Percentiles rank a stretch among this genome's conserved stretches.
phyloP scores from a whole-genome alignment of 1,284 basidiomycete species.

The Exobasidium rhododendri region DNA sequence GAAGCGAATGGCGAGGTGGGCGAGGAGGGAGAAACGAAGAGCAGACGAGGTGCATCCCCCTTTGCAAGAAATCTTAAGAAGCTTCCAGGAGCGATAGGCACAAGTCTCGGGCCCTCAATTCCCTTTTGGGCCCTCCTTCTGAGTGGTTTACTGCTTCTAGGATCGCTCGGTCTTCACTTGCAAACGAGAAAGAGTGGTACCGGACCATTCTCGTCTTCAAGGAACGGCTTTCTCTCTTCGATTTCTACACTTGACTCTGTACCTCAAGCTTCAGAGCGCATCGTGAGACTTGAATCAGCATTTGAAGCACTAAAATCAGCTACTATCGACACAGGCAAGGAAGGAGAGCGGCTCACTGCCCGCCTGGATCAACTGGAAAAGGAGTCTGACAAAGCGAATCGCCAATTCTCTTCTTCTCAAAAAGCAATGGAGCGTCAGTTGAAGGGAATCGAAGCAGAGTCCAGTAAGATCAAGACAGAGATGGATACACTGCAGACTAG shows the following conservation, averaged over 20 bases:
- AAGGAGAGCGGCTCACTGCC: constrained; percentile 6
- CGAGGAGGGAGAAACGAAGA: not conserved
- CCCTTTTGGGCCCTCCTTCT: constrained; percentile 3
- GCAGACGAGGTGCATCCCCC: not conserved
- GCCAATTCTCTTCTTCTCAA: not conserved
- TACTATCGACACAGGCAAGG: not conserved
- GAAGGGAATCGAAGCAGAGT: not conserved
- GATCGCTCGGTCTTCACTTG: not conserved
- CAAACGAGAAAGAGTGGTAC: not conserved
- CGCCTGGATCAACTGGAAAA: not conserved
- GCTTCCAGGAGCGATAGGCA: no score
- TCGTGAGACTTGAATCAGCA: not conserved
- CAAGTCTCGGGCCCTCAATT: not conserved
- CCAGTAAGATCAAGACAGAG: not conserved
- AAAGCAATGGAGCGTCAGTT: not conserved
- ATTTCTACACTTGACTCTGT: not conserved
- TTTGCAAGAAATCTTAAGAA: not conserved
- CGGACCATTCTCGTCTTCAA: not conserved
- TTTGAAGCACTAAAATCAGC: not conserved
- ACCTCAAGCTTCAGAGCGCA: not conserved
- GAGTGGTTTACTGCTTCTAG: not conserved
- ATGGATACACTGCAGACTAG: not conserved
- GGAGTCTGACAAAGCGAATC: not conserved
- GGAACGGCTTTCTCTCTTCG: not conserved
- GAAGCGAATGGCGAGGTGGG: not conserved